phyloP scores from a whole-genome alignment of 805 yeast species.

The Metschnikowia baotianmanensis region DNA sequence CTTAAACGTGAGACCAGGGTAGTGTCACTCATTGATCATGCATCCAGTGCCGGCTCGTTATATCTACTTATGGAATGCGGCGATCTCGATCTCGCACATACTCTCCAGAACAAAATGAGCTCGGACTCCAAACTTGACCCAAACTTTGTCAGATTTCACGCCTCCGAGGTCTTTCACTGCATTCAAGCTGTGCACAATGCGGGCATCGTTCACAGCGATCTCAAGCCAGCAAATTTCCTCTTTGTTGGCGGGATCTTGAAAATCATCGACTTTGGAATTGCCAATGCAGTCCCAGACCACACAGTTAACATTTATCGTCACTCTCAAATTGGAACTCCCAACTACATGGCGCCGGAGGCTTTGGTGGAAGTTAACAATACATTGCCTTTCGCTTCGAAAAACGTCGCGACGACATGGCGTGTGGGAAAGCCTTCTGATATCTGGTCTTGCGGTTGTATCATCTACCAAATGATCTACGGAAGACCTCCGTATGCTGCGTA shows the following conservation, averaged over 20 bases:
- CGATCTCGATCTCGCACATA: slow-evolving; percentile 83
- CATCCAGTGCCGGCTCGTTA: slow-evolving; percentile 61
- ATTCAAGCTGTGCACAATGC: slow-evolving; percentile 83
- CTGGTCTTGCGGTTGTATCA: slow-evolving; percentile 97
- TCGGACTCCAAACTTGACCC: slow-evolving; percentile 51
- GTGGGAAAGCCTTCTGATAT: slow-evolving; percentile 95
- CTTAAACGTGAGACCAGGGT: slow-evolving; percentile 64
- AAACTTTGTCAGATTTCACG: slow-evolving; percentile 75
- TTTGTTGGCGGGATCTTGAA: slow-evolving; percentile 82
- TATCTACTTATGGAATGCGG: slow-evolving; percentile 92
- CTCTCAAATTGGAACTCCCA: slow-evolving; percentile 91
- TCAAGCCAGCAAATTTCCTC: slow-evolving; percentile 66
- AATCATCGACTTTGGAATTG: slow-evolving; percentile 92
- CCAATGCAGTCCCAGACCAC: slow-evolving; percentile 92
- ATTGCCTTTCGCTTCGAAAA: slow-evolving; percentile 15
- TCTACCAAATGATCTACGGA: slow-evolving; percentile 94
- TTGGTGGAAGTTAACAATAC: slow-evolving; percentile 55
- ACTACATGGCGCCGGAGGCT: slow-evolving; percentile 98
- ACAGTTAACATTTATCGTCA: slow-evolving; percentile 88
- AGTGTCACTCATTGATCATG: slow-evolving; percentile 72
- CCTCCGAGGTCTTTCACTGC: slow-evolving; percentile 76
- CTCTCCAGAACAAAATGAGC: slow-evolving; percentile 55
- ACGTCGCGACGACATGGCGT: slow-evolving; percentile 47
- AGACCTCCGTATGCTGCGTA: slow-evolving; percentile 84
- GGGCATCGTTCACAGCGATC: slow-evolving; percentile 82